These are phyloP conservation scores for Fusarium miscanthi DNA, from an alignment of 2,329 filamentous ascomycete species.

Conservation along the genomic window DNA sequence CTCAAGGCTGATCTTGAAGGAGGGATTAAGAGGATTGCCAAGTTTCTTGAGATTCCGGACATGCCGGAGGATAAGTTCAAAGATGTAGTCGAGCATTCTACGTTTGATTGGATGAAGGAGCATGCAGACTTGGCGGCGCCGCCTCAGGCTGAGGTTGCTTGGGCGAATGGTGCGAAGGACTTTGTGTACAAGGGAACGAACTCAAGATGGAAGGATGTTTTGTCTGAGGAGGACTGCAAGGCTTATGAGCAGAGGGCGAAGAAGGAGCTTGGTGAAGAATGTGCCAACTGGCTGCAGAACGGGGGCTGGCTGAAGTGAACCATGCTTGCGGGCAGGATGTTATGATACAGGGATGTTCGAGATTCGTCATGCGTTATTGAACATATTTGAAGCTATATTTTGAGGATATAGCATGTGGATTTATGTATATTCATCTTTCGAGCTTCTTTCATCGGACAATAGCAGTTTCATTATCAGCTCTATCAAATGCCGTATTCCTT, in stretches of 20 bases:
- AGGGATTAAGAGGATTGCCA: not conserved
- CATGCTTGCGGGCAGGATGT: fast-evolving
- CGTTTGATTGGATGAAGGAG: conserved; percentile 22
- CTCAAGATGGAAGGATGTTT: not conserved
- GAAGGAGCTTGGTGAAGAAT: conserved; percentile 8
- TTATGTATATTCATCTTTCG: no score
- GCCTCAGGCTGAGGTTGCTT: conserved; percentile 2
- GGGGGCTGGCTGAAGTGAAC: not conserved
- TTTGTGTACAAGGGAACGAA: conserved; percentile 14
- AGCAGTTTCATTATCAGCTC: no score
- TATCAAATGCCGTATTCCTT: no score
- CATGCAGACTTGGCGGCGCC: not conserved
- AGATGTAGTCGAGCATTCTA: not conserved
- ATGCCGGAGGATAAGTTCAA: conserved; percentile 12
- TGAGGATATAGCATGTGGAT: no score
- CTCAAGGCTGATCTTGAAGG: conserved; percentile 8
- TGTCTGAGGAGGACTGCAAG: not conserved
- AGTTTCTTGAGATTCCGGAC: not conserved
- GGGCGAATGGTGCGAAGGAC: conserved; percentile 2
- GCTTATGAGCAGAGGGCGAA: not conserved
- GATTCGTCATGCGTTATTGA: no score
- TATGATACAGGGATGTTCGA: not conserved
- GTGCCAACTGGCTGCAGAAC: not conserved
- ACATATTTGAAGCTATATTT: no score
- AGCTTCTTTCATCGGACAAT: no score